Conservation (phyloP, 306 rosid species). For the Acacia melanoxylon region DNA sequence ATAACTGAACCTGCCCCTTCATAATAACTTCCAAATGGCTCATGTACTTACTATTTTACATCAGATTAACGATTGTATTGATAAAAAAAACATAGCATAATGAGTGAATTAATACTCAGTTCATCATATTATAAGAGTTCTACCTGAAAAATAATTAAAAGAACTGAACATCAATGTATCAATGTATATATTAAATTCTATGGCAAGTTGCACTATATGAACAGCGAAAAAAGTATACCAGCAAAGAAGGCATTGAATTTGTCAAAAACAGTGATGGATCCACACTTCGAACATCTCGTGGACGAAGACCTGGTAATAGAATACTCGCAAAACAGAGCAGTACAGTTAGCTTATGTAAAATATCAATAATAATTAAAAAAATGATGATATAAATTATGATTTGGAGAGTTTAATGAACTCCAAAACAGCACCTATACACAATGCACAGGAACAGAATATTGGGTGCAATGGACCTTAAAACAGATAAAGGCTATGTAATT, state of each 20-base stretch:
- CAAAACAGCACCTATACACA: not conserved
- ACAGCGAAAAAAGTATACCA: constrained; percentile 50
- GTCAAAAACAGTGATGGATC: constrained; percentile 96
- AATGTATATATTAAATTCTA: not conserved
- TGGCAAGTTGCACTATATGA: not conserved
- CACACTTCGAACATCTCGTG: constrained; percentile 94
- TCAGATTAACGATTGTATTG: not conserved
- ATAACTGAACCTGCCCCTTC: constrained; percentile 6
- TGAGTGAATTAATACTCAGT: not conserved
- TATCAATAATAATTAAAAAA: not conserved
- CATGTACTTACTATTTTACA: not conserved
- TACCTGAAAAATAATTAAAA: not conserved
- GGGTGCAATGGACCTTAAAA: not conserved
- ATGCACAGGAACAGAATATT: not conserved
- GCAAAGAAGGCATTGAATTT: constrained; percentile 84
- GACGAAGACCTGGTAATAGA: constrained; percentile 82
- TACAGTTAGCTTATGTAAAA: not conserved
- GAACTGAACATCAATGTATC: not conserved
- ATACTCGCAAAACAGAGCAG: constrained; percentile 17
- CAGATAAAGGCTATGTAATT: not conserved
- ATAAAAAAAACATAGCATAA: not conserved
- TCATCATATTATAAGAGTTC: not conserved
- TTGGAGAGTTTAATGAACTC: not conserved
- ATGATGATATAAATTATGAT: not conserved
- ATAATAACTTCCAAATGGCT: constrained; percentile 7